These are phyloP conservation scores for Botryotinia convoluta DNA, from an alignment of 2,329 filamentous ascomycete genomes.

Conservation along the genomic window DNA sequence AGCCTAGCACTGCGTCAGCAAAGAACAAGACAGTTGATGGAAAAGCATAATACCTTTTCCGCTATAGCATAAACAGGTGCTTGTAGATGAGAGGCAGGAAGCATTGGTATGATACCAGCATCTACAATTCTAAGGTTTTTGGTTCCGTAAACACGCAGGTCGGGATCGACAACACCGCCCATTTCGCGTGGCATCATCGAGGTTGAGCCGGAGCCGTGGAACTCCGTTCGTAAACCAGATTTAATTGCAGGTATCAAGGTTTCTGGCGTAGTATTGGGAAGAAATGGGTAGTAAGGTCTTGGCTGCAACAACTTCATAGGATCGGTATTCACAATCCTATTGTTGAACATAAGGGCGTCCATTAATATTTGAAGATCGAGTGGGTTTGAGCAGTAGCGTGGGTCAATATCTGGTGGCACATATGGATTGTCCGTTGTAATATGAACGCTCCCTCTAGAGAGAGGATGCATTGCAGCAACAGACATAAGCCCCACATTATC, in stretches of 20 bases:
- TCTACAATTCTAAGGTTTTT: constrained; percentile 28
- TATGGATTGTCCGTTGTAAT: constrained; percentile 45
- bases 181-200: constrained; percentile 29
- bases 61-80: constrained; percentile 29
- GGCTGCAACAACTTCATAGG: constrained; percentile 29
- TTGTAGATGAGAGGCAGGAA: constrained; percentile 25
- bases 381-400: constrained; percentile 32
- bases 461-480: constrained; percentile 47
- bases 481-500: constrained; percentile 31
- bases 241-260: constrained; percentile 27
- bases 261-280: constrained; percentile 26
- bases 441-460: constrained; percentile 57
- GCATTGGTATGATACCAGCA: constrained; percentile 30
- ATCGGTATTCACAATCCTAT: constrained; percentile 28
- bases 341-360: constrained; percentile 33
- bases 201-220: constrained; percentile 31
- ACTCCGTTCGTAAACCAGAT: constrained; percentile 29
- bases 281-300: constrained; percentile 30
- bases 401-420: constrained; percentile 48
- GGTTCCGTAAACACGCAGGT: constrained; percentile 29
- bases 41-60: constrained; percentile 33
- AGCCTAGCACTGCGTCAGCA: constrained; percentile 24
- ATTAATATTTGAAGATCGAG: constrained; percentile 30
- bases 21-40: constrained; percentile 6
- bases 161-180: constrained; percentile 28